Evolutionary conservation across 2,329 filamentous ascomycete genomes (phyloP), one percentile per base, ranked within the genome.

Genomic region (Blumeriella jaapii): DNA sequence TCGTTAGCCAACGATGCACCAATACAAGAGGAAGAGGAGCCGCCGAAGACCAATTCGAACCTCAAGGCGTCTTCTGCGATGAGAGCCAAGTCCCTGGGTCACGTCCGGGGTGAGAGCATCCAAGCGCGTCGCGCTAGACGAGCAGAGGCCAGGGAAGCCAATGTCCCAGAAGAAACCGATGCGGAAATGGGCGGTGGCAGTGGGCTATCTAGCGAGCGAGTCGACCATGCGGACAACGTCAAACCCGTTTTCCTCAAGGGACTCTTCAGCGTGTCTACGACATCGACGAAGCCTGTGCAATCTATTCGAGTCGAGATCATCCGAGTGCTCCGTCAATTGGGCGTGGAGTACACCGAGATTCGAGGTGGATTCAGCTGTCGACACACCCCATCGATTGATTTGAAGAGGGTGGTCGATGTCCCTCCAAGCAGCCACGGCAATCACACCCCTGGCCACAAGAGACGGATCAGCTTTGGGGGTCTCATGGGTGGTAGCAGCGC

Each of bases 211-310:
- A 73, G 68, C 2, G 74, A 79, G 25, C 62, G 71, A 15, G 58
- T 78, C 7, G 69, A 74, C 42, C 76, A 73, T 47, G 77, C 81
- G 4, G 85, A 93, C 47, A 73, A 89, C 41, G 78, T 89, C 34
- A 95, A 94, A 57, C 91, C 91, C 0, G 91, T 96, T 3, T 96
- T 82, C 57, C 71, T 98, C 38, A 98, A 96, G 60, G 91, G 91
- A 4, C 68, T 98, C 12, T 96, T 98, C 62, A 96, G 89, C 52
- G 91, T 96, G 35, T 93, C 85, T 3, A 98, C 91, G 0, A 98
- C 91, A 5, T 95, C 86, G 39, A 91, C 79, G 54, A 93, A 93
- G 55, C 84, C 89, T 1, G 73, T 96, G 8, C 67, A 77, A 1
- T 76, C 85, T 40, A 98, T 98, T 44, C 77, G 89, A 24, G 67